Conservation (phyloP, 257 asterid genomes). For the Rauvolfia tetraphylla region DNA sequence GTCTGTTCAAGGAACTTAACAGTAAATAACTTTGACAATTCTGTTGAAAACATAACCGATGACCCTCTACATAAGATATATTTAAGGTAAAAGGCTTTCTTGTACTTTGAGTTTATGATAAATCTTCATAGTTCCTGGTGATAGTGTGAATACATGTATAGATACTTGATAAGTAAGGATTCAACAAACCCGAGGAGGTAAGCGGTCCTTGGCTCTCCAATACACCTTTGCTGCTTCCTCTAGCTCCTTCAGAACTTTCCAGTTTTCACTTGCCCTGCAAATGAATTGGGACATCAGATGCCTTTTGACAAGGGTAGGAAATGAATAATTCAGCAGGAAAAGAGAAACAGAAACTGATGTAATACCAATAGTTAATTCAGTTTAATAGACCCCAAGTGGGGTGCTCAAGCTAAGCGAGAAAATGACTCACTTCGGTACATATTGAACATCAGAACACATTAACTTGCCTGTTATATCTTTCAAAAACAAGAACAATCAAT, state of each 20-base stretch:
- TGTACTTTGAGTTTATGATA: not conserved
- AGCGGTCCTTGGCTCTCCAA: slow-evolving; percentile 81
- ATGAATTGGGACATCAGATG: not conserved
- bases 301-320: not conserved
- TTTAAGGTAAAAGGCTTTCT: not conserved
- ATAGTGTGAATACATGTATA: not conserved
- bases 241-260: slow-evolving; percentile 87
- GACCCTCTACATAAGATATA: not conserved
- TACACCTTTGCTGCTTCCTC: slow-evolving; percentile 87
- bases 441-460: not conserved
- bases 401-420: not conserved
- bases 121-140: not conserved
- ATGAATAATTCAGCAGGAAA: not conserved
- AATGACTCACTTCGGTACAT: not conserved
- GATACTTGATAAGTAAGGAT: slow-evolving; percentile 3
- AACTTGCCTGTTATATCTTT: slow-evolving; percentile 77
- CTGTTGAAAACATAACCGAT: not conserved
- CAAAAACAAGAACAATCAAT: slow-evolving; percentile 72
- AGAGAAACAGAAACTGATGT: slow-evolving; percentile 5
- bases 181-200: slow-evolving; percentile 93
- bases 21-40: not conserved
- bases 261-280: slow-evolving; percentile 85
- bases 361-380: not conserved
- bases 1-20: slow-evolving; percentile 44
- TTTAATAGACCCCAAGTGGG: not conserved